These are phyloP conservation scores for Oryza meyeriana DNA, from an alignment of 176 grass and related monocot genomes.

Conservation along the genomic window DNA sequence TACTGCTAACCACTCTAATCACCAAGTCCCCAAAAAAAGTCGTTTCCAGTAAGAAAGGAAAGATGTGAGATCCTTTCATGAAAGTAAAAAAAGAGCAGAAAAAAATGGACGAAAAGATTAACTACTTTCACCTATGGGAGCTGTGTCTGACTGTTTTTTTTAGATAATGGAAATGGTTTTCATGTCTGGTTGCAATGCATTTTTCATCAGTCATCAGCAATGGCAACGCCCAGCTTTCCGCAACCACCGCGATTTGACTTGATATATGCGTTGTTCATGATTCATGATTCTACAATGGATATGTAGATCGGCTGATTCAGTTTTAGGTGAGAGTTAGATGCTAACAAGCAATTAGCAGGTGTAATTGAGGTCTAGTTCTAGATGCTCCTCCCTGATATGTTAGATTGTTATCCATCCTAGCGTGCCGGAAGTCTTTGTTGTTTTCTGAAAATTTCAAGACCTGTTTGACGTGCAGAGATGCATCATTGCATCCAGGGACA, in stretches of 20 bases:
- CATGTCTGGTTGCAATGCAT: neutral
- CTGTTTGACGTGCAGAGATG: constrained; percentile 2
- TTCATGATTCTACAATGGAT: neutral
- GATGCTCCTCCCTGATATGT: neutral
- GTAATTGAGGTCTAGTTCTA: constrained; percentile 11
- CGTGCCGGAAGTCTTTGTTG: constrained; percentile 6
- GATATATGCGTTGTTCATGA: neutral
- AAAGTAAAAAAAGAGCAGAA: neutral
- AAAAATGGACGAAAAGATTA: neutral
- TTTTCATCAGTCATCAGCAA: constrained; percentile 24
- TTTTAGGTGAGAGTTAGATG: neutral
- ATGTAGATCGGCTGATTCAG: neutral
- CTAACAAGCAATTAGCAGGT: neutral
- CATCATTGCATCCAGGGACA: neutral
- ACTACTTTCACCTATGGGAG: constrained; percentile 1
- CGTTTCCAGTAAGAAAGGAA: constrained; percentile 1
- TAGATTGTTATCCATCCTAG: constrained; percentile 12
- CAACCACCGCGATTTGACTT: constrained; percentile 21
- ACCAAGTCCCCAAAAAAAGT: neutral
- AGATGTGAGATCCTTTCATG: neutral
- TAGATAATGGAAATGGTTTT: constrained; percentile 9
- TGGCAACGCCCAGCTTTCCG: neutral
- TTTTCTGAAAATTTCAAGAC: constrained; percentile 11
- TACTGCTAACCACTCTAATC: constrained; percentile 31
- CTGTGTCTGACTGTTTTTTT: neutral